Conservation (phyloP, 2,329 filamentous ascomycete species). For the Fusarium miscanthi region DNA sequence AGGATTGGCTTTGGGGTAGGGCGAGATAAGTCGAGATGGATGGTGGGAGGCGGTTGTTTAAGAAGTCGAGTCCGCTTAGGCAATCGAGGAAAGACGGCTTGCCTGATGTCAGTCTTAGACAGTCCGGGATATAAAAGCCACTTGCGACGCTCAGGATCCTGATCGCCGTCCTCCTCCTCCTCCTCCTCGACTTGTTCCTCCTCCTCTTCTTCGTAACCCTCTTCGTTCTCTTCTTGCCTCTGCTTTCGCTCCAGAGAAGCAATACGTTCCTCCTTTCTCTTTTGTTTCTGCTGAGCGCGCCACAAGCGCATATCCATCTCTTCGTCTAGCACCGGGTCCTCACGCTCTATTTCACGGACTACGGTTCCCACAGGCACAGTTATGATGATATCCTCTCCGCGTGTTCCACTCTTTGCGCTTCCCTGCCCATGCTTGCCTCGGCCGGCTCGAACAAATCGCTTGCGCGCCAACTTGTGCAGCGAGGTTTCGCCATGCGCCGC, state of each 20-base stretch:
- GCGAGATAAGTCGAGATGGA: constrained; percentile 77
- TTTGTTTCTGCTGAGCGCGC: constrained; percentile 49
- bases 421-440: constrained; percentile 83
- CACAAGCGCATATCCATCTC: constrained; percentile 50
- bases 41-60: constrained; percentile 77
- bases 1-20: constrained; percentile 87
- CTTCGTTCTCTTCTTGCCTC: constrained; percentile 33
- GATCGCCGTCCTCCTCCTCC: constrained; percentile 56
- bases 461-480: constrained; percentile 87
- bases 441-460: constrained; percentile 78
- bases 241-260: constrained; percentile 51
- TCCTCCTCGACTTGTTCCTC: constrained; percentile 43
- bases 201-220: constrained; percentile 28
- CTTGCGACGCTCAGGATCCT: constrained; percentile 70
- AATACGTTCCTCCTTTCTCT: constrained; percentile 45
- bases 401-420: constrained; percentile 76
- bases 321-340: constrained; percentile 81
- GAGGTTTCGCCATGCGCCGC: constrained; percentile 91
- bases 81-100: constrained; percentile 61
- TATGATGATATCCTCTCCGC: constrained; percentile 88
- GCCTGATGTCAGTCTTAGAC: constrained; percentile 73
- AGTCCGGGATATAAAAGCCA: constrained; percentile 90
- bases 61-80: constrained; percentile 65
- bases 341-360: constrained; percentile 81
- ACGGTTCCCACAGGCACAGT: constrained; percentile 94